Conservation (phyloP, 768 basidiomycete genomes). For the Agrocybe praecox region DNA sequence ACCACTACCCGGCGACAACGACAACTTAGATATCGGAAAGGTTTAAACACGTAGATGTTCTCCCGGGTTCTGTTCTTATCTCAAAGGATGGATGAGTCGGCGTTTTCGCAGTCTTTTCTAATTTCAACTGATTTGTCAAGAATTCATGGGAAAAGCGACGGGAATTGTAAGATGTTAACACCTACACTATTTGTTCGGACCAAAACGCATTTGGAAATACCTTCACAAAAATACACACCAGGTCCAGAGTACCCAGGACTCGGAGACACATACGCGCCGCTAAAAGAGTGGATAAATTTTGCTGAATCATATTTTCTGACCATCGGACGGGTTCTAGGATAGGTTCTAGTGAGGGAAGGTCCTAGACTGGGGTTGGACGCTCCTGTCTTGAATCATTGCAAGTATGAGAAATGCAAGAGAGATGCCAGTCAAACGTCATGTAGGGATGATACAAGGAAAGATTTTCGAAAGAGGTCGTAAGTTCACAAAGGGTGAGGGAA, state of each 20-base stretch:
- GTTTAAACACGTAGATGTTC: not conserved
- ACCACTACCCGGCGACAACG: not conserved
- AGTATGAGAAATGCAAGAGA: conserved; percentile 2
- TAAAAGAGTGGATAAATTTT: not conserved
- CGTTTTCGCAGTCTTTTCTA: not conserved
- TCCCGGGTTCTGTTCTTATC: too few species aligned
- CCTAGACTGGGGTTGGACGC: not conserved
- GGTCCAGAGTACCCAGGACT: not conserved
- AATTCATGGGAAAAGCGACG: not conserved
- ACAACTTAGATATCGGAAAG: not conserved
- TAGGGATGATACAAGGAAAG: not conserved
- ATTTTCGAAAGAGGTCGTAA: not conserved
- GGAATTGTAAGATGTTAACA: not conserved
- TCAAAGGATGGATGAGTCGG: too few species aligned
- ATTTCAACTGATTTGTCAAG: not conserved
- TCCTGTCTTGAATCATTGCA: not conserved
- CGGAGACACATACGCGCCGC: not conserved
- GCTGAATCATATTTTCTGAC: not conserved
- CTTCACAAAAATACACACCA: not conserved
- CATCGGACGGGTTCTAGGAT: too few species aligned
- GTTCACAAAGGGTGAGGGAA: not conserved
- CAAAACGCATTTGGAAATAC: not conserved
- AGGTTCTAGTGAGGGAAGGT: not conserved
- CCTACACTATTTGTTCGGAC: not conserved
- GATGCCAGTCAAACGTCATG: conserved; percentile 11